Conservation (phyloP, 306 rosid species). For the Crotalaria pallida region DNA sequence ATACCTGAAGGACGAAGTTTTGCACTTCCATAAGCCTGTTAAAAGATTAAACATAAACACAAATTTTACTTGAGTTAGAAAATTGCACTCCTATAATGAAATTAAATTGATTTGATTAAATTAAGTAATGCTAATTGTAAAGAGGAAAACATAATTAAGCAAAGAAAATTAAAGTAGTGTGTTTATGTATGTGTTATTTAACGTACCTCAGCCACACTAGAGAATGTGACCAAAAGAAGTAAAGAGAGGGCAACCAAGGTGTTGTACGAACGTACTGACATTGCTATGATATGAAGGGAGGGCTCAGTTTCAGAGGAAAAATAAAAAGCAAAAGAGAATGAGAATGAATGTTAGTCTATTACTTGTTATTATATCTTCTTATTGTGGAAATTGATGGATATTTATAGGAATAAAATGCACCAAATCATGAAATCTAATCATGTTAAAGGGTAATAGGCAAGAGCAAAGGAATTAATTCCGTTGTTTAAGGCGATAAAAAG, state of each 20-base stretch:
- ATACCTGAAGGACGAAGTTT: conserved; percentile 62
- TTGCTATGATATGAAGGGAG: conserved; percentile 2
- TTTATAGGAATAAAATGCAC: conserved; percentile 35
- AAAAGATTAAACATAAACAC: background rate
- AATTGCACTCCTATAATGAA: background rate
- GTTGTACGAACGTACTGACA: conserved; percentile 40
- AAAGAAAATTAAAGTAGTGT: background rate
- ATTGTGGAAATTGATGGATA: background rate
- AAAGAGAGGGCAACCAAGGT: conserved; percentile 41
- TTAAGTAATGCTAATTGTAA: background rate
- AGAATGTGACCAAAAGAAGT: conserved; percentile 57
- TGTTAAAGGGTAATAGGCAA: background rate
- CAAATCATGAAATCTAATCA: background rate
- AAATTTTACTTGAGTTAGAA: conserved; percentile 1
- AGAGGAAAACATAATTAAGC: background rate
- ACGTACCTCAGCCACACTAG: conserved; percentile 51
- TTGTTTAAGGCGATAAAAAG: conserved; percentile 42
- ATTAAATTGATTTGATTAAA: background rate
- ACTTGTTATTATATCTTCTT: background rate
- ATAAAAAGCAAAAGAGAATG: background rate
- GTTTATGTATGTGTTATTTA: background rate
- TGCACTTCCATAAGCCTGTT: conserved; percentile 40
- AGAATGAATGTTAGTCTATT: background rate
- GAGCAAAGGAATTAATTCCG: conserved; percentile 20
- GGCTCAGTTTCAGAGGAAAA: background rate